Evolutionary conservation across 1,139 yeast species (phyloP).

Genomic region (Saccharomyces hybrid): DNA sequence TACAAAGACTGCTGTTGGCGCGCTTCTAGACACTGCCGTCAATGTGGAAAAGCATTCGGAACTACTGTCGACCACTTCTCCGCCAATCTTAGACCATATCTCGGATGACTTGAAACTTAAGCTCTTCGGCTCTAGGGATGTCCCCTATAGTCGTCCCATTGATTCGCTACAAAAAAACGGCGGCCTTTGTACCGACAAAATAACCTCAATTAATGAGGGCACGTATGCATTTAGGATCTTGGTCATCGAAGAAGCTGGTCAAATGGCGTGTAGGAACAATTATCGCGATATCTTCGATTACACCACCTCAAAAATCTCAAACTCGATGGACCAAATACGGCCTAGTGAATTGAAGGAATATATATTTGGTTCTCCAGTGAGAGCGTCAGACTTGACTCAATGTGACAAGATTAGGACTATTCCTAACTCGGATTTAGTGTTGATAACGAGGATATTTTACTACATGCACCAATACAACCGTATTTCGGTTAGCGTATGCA

Average conservation of each 20-base stretch:
- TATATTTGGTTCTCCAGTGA: constrained; percentile 31
- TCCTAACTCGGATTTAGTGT: constrained; percentile 27
- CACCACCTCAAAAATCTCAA: constrained; percentile 19
- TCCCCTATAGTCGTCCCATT: constrained; percentile 8
- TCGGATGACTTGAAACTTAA: constrained; percentile 24
- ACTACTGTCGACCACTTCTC: constrained; percentile 6
- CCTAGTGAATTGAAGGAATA: constrained; percentile 30
- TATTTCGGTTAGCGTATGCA: constrained; percentile 27
- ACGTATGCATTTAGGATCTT: neutral
- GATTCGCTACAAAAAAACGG: neutral
- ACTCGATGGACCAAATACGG: constrained; percentile 22
- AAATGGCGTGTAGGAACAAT: constrained; percentile 31
- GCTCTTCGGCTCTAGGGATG: constrained; percentile 22
- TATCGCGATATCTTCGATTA: constrained; percentile 31
- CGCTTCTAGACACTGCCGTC: constrained; percentile 3
- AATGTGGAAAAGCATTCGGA: neutral
- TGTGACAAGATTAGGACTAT: constrained; percentile 27
- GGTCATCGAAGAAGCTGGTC: constrained; percentile 34
- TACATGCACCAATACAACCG: constrained; percentile 8
- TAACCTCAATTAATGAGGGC: neutral
- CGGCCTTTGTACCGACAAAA: neutral
- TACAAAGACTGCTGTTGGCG: constrained; percentile 6
- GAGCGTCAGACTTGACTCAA: constrained; percentile 20
- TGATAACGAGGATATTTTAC: constrained; percentile 26
- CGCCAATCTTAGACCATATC: constrained; percentile 23